A percentile compares a stretch with the other conserved stretches of the same genome.
Evolutionary conservation across 1,139 yeast genomes (phyloP).

Genomic region (Wickerhamomyces sp.): DNA sequence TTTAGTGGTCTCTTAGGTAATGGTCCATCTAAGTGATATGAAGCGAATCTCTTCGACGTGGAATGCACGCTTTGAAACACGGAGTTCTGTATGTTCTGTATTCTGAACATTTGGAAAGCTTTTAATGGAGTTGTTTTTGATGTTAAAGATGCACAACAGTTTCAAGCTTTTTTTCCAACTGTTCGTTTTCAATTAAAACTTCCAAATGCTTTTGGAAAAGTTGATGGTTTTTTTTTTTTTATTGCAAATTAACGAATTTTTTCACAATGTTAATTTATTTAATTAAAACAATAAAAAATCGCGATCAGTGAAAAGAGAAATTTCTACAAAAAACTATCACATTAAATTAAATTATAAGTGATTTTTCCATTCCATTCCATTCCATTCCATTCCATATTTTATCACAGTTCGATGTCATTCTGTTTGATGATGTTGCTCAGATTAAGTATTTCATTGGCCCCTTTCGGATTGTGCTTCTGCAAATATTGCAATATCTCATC

Average conservation of each 20-base stretch:
- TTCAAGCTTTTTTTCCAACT: neutral
- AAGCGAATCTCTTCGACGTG: constrained; percentile 1
- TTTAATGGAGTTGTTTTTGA: neutral
- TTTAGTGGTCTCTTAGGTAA: constrained; percentile 34
- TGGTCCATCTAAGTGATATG: constrained; percentile 19
- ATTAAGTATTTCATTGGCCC: constrained; percentile 36
- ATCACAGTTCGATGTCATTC: constrained; percentile 25
- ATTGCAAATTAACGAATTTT: too few relatives aligned
- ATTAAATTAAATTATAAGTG: too few relatives aligned
- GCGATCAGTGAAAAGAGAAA: too few relatives aligned
- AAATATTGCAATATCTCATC: constrained; percentile 35
- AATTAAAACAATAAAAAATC: too few relatives aligned
- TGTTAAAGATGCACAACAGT: too few relatives aligned
- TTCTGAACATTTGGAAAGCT: neutral
- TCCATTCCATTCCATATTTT: too few relatives aligned
- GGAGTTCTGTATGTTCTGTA: neutral
- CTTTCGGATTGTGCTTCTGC: constrained; percentile 30
- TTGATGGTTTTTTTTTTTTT: too few relatives aligned
- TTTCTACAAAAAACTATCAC: too few relatives aligned
- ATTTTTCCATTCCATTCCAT: too few relatives aligned
- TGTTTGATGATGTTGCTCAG: constrained; percentile 48
- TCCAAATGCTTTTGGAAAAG: neutral
- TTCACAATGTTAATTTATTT: too few relatives aligned
- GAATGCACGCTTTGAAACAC: neutral
- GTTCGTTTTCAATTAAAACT: neutral